These are phyloP conservation scores for Populus trichocarpa DNA, from an alignment of 441 rosid species.

Conservation along the genomic window DNA sequence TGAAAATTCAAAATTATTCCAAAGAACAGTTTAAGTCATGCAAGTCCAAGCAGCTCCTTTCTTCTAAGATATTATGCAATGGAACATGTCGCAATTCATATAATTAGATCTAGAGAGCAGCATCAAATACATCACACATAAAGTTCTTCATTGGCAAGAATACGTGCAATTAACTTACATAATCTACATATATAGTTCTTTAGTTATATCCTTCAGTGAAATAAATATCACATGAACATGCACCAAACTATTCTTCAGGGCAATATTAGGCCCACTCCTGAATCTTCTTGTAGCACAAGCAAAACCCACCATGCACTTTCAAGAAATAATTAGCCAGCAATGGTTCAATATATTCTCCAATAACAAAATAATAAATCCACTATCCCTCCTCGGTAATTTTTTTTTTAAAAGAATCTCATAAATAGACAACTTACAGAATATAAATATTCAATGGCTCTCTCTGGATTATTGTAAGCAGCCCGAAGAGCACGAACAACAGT, in stretches of 20 bases:
- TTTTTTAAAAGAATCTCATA: too few species aligned
- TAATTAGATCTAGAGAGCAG: background rate
- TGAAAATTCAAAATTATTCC: too few species aligned
- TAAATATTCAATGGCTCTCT: constrained; percentile 94
- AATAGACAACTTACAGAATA: constrained; percentile 50
- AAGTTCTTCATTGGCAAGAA: background rate
- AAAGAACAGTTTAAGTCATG: too few species aligned
- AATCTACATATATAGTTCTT: background rate
- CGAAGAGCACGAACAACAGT: constrained; percentile 84
- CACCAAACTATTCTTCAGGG: background rate
- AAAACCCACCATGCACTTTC: background rate
- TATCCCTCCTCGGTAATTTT: too few species aligned
- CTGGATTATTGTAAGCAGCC: constrained; percentile 92
- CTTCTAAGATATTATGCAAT: background rate
- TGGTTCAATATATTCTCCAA: background rate
- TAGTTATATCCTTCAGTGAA: background rate
- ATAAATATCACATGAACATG: constrained; percentile 1
- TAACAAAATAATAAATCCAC: too few species aligned
- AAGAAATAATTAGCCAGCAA: background rate
- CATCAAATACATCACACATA: background rate
- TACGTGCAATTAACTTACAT: background rate
- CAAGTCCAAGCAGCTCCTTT: background rate
- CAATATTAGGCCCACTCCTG: background rate
- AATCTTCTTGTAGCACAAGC: background rate
- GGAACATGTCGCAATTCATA: background rate